Conservation (phyloP, 169 alveolate species). For the Plasmodium berghei region DNA sequence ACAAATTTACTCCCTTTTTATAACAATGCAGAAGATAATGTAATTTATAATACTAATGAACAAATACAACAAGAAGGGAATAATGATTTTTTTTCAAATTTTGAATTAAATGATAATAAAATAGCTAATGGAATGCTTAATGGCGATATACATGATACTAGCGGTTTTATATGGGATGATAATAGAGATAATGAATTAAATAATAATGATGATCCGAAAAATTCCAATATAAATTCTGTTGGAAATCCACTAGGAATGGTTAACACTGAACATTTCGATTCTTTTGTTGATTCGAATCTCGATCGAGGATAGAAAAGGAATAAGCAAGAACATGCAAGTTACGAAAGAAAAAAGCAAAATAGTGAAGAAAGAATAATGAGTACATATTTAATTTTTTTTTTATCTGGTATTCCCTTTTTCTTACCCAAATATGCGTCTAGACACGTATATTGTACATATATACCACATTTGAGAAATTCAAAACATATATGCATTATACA, state of each 20-base stretch:
- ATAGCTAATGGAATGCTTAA: neutral
- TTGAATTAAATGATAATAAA: conserved; percentile 9
- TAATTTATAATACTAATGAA: conserved; percentile 24
- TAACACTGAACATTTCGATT: conserved; percentile 10
- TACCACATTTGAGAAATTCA: too few species aligned
- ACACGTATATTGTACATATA: too few species aligned
- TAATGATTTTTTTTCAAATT: conserved; percentile 2
- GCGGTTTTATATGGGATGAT: conserved; percentile 27
- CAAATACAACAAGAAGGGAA: neutral
- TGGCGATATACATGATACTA: neutral
- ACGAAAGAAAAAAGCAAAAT: neutral
- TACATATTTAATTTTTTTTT: too few species aligned
- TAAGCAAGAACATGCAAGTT: conserved; percentile 4
- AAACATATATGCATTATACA: too few species aligned
- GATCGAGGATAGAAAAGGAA: conserved; percentile 6
- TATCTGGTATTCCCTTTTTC: too few species aligned
- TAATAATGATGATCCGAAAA: neutral
- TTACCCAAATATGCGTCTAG: too few species aligned
- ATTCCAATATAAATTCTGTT: neutral
- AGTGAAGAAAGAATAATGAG: too few species aligned
- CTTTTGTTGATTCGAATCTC: neutral
- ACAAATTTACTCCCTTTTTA: conserved; percentile 37
- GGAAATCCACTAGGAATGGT: neutral
- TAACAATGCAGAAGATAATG: conserved; percentile 69
- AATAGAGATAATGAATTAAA: neutral